A percentile compares a stretch with the other conserved stretches of the same genome.
Conservation (phyloP, 2,329 filamentous ascomycete genomes). For the Pseudocercospora musae region DNA sequence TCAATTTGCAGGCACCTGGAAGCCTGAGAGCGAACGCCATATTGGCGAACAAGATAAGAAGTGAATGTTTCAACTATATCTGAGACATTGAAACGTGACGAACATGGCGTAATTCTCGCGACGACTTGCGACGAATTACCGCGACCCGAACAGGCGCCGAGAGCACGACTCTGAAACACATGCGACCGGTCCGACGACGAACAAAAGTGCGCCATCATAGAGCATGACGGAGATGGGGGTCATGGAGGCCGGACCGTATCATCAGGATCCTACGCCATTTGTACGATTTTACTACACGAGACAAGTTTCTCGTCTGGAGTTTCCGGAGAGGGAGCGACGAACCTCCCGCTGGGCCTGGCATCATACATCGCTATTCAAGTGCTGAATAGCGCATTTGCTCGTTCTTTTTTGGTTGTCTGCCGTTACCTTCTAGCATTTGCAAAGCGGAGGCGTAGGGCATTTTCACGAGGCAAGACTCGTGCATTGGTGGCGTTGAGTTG, state of each 20-base stretch:
- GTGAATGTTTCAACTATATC: constrained; percentile 1
- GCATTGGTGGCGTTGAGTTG: neutral
- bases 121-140: neutral
- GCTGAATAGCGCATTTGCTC: constrained; percentile 28
- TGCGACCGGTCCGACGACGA: neutral
- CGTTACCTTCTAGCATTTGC: neutral
- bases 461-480: neutral
- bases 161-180: neutral
- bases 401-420: constrained; percentile 3
- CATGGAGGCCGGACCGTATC: neutral
- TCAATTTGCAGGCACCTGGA: constrained; percentile 63
- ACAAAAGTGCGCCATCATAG: neutral
- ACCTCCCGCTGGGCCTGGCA: neutral
- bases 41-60: constrained; percentile 50
- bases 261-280: neutral
- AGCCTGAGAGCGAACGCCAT: constrained; percentile 67
- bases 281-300: neutral
- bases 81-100: neutral
- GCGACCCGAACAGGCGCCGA: neutral
- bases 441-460: constrained; percentile 7
- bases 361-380: constrained; percentile 29
- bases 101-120: constrained; percentile 5
- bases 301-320: neutral
- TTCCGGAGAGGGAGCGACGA: neutral
- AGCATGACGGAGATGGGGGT: neutral